phyloP scores from a whole-genome alignment of 805 yeast species.

The Metschnikowia lochheadii region DNA sequence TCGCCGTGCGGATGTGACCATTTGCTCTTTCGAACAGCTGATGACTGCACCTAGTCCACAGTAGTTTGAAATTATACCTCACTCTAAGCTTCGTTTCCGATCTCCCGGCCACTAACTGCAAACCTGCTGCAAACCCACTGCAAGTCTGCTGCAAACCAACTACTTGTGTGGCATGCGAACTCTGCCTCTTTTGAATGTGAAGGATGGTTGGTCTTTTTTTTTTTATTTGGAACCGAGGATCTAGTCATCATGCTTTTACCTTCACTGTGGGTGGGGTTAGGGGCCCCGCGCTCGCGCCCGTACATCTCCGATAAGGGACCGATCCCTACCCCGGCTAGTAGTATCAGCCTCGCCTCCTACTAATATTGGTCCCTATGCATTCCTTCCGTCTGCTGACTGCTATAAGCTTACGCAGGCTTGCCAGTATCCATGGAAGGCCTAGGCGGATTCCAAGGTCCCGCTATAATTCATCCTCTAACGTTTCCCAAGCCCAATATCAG shows the following conservation, averaged over 20 bases:
- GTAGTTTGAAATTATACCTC: background rate
- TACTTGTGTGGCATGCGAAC: too few species aligned
- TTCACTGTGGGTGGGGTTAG: background rate
- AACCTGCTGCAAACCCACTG: too few species aligned
- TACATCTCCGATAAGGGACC: slow-evolving; percentile 6
- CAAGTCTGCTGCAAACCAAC: too few species aligned
- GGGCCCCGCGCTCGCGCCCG: slow-evolving; percentile 2
- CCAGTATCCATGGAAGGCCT: too few species aligned
- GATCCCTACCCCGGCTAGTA: background rate
- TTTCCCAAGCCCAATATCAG: background rate
- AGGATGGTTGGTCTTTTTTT: too few species aligned
- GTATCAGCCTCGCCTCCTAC: background rate
- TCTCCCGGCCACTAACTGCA: too few species aligned
- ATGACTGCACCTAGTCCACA: background rate
- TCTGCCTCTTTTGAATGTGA: too few species aligned
- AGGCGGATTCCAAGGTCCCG: too few species aligned
- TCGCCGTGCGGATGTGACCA: background rate
- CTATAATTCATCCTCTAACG: background rate
- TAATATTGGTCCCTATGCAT: background rate
- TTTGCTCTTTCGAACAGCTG: background rate
- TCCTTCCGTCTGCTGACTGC: background rate
- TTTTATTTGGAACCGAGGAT: too few species aligned
- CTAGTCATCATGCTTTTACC: too few species aligned
- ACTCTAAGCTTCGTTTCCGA: background rate
- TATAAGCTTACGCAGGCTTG: background rate